Evolutionary conservation across 2,329 filamentous ascomycete species (phyloP).

Genomic region (Mollisia scopiformis): DNA sequence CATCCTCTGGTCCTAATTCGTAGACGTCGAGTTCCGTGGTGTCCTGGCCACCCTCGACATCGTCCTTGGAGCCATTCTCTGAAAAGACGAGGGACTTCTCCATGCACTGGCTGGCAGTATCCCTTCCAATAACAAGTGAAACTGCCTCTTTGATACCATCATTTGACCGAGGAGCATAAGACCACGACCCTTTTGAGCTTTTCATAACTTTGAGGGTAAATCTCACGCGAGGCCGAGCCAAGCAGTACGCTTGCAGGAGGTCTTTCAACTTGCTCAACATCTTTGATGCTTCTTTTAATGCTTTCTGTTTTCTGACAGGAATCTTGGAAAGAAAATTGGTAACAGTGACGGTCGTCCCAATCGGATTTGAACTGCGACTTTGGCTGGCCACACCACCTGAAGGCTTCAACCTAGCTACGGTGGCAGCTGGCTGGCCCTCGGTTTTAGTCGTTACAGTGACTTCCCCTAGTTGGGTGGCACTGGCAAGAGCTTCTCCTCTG

Average conservation of each 20-base stretch:
- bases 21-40: not conserved
- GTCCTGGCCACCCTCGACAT: not conserved
- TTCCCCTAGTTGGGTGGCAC: conserved; percentile 61
- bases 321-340: conserved; percentile 60
- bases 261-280: conserved; percentile 59
- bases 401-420: conserved; percentile 46
- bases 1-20: not conserved
- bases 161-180: conserved; percentile 59
- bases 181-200: conserved; percentile 55
- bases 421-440: conserved; percentile 61
- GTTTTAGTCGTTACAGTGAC: conserved; percentile 67
- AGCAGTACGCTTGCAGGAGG: conserved; percentile 64
- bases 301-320: conserved; percentile 64
- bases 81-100: conserved; percentile 32
- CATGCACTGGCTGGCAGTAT: conserved; percentile 57
- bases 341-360: conserved; percentile 71
- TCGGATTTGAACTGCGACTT: conserved; percentile 50
- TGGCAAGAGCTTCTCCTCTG: conserved; percentile 73
- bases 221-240: conserved; percentile 66
- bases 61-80: not conserved
- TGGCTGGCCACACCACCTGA: conserved; percentile 42
- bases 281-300: conserved; percentile 60
- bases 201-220: conserved; percentile 63
- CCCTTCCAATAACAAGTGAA: conserved; percentile 63
- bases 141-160: conserved; percentile 59